Base-by-base conservation (phyloP, 768 basidiomycete species). In the Lactarius vividus region DNA sequence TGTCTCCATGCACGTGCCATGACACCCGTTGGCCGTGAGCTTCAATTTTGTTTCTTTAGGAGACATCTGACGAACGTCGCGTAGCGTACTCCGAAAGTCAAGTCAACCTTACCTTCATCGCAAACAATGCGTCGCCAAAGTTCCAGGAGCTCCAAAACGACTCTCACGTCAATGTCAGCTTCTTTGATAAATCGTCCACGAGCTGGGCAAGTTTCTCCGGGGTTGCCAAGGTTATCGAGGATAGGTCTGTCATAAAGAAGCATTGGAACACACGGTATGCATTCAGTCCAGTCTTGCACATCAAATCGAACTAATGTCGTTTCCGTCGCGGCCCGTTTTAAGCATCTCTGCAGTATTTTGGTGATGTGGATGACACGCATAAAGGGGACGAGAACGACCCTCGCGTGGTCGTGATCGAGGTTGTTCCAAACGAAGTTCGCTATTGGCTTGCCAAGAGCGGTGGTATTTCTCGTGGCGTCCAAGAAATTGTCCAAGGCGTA, bases 121-220 rank as follows among this genome's bases (percentile, higher is more conserved):
- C 85, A 31, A 94, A 94, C 74, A 88, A 87, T 52, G 84, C 77
- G 1, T 85, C 89, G 5, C 81, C 79, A 73, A 94, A 94, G 72
- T 88, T 85, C 68, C 85, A 89, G 33, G 91, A 94, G 73, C 85
- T 94, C 58, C 75, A 88, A 71, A 83, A 89, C 70, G 90, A 94
- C 72, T 73, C 80, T 2, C 84, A 92, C 74, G 91, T 91, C 71
- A 95, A 96, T 72, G 85, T 94, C 64, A 85, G 85, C 66, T 94
- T 92, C 75, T 85, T 83, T 72, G 87, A 93, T 69, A 79, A 81
- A 15, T 77, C 79, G 16, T 83, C 86, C 8, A 93, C 91, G 0
- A 84, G 83, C 64, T 95, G 93, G 94, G 92, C 86, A 2, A 88
- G 89, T 10, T 88, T 88, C 70, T 84, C 87, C 39, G 92, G 93